A percentile compares a stretch with the other conserved stretches of the same genome.
Conservation (phyloP, 2,329 filamentous ascomycete genomes). For the Kalaharituber pfeilii region DNA sequence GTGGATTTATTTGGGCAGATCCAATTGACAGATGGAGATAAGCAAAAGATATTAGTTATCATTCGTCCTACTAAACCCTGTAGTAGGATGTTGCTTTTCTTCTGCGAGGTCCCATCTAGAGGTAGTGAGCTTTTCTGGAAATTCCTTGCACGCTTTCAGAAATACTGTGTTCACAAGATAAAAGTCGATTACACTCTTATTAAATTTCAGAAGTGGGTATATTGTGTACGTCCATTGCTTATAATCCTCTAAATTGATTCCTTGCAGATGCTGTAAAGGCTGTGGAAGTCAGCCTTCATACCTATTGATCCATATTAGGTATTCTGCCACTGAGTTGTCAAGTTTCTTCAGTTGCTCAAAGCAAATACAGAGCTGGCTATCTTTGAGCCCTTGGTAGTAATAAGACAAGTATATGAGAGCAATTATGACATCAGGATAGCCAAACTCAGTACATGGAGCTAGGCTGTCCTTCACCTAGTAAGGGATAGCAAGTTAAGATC, state of each 20-base stretch:
- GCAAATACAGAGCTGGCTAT: slow-evolving; percentile 33
- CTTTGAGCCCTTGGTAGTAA: slow-evolving; percentile 43
- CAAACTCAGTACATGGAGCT: slow-evolving; percentile 45
- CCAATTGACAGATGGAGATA: slow-evolving; percentile 42
- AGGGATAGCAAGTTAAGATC: slow-evolving; percentile 48
- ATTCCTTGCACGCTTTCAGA: slow-evolving; percentile 46
- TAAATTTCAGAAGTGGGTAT: slow-evolving; percentile 35
- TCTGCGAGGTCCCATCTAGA: slow-evolving; percentile 47
- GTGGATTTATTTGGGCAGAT: slow-evolving; percentile 38
- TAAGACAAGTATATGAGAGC: slow-evolving; percentile 47
- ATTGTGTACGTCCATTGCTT: slow-evolving; percentile 33
- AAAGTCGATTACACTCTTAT: slow-evolving; percentile 38
- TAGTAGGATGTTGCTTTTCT: slow-evolving; percentile 31
- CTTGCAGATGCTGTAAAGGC: slow-evolving; percentile 33
- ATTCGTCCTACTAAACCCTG: slow-evolving; percentile 56
- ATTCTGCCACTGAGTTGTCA: slow-evolving; percentile 40
- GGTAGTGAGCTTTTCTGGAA: slow-evolving; percentile 43
- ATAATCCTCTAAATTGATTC: slow-evolving; percentile 40
- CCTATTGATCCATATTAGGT: slow-evolving; percentile 34
- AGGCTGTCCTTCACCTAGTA: slow-evolving; percentile 50
- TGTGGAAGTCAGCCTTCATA: slow-evolving; percentile 30
- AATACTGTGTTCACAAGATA: slow-evolving; percentile 49
- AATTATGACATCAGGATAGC: slow-evolving; percentile 50
- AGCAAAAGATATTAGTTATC: slow-evolving; percentile 45
- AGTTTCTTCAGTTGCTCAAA: slow-evolving; percentile 37